phyloP scores from a whole-genome alignment of 2,329 filamentous ascomycete species.

The Cladosporium sp. region DNA sequence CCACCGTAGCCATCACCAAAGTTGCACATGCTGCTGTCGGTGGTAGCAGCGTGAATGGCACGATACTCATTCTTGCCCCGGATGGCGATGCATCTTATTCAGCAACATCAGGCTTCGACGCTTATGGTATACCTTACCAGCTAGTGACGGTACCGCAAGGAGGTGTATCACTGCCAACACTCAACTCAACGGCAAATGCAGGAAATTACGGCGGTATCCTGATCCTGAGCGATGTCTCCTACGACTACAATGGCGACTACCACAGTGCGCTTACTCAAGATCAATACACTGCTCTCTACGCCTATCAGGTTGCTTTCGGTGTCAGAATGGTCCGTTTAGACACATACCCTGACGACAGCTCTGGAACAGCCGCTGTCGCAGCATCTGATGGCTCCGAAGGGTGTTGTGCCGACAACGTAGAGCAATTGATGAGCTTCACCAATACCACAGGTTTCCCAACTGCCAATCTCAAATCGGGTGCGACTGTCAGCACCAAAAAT shows the following conservation, averaged over 20 bases:
- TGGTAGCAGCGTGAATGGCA: conserved; percentile 30
- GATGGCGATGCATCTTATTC: conserved; percentile 45
- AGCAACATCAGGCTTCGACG: conserved; percentile 53
- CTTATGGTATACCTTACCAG: conserved; percentile 58
- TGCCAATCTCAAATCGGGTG: conserved; percentile 50
- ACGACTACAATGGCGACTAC: conserved; percentile 49
- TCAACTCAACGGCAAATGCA: conserved; percentile 45
- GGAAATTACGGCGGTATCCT: conserved; percentile 61
- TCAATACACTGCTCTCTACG: conserved; percentile 55
- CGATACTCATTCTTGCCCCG: conserved; percentile 49
- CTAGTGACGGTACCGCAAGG: conserved; percentile 51
- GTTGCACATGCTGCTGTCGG: conserved; percentile 4
- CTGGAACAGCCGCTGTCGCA: conserved; percentile 31
- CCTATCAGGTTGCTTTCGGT: conserved; percentile 55
- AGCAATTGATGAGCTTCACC: conserved; percentile 53
- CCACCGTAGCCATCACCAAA: background rate
- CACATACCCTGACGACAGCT: conserved; percentile 51
- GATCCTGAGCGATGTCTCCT: conserved; percentile 50
- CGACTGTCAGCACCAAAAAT: conserved; percentile 45
- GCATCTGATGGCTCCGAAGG: conserved; percentile 36
- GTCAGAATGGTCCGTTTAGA: conserved; percentile 59
- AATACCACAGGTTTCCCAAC: conserved; percentile 51
- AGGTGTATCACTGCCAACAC: conserved; percentile 48
- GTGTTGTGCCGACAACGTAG: conserved; percentile 47
- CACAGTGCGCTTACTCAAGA: conserved; percentile 51